Conservation (phyloP, 78 protist species). For the Andalucia godoyi region DNA sequence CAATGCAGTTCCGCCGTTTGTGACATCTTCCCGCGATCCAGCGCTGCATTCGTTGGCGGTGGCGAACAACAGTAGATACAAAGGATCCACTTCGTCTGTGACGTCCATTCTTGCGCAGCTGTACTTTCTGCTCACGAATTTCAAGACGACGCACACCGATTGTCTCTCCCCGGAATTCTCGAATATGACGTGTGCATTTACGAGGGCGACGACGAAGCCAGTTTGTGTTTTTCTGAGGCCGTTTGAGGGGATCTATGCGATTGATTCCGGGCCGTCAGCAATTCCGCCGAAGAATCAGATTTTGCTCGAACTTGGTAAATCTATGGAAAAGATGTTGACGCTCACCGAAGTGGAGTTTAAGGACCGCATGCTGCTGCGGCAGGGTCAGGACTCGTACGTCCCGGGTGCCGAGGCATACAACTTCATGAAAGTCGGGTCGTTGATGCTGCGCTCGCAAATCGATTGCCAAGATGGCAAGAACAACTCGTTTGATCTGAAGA, state of each 20-base stretch:
- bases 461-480: slow-evolving; percentile 34
- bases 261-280: background rate
- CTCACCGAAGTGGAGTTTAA: slow-evolving; percentile 20
- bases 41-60: background rate
- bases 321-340: slow-evolving; percentile 48
- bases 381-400: background rate
- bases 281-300: background rate
- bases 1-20: background rate
- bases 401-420: slow-evolving; percentile 8
- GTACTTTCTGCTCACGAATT: background rate
- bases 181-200: background rate
- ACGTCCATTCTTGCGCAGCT: background rate
- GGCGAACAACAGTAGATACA: background rate
- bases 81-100: background rate
- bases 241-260: background rate
- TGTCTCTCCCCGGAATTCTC: background rate
- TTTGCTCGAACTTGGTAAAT: slow-evolving; percentile 44
- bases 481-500: slow-evolving; percentile 52
- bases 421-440: background rate
- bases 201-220: background rate
- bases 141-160: background rate
- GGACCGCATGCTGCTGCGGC: background rate
- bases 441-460: slow-evolving; percentile 38
- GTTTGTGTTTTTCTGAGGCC: background rate
- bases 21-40: background rate